Evolutionary conservation across 1,284 basidiomycete genomes (phyloP), one percentile per base, ranked within the genome.

Genomic region (Fomes fomentarius): DNA sequence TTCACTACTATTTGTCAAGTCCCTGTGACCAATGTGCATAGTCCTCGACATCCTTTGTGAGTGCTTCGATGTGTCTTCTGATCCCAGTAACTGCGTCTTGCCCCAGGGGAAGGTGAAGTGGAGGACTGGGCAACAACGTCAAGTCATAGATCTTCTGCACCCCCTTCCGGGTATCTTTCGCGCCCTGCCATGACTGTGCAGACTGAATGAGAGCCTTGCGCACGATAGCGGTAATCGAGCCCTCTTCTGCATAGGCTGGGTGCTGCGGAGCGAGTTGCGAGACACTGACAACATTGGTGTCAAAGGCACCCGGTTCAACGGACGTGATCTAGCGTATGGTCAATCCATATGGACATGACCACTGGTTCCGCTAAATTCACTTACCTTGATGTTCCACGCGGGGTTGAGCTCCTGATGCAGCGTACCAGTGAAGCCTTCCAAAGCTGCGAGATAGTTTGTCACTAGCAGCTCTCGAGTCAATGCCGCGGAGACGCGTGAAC

Each of bases 351-450:
- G n/a, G n/a, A n/a, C n/a, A n/a, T n/a, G n/a, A n/a, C n/a, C n/a
- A n/a, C n/a, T n/a, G n/a, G n/a, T n/a, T n/a, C n/a, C n/a, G n/a
- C n/a, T n/a, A n/a, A n/a, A n/a, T n/a, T n/a, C n/a, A 15, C 44
- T 61, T 60, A 68, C 58, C 61, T 68, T 53, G 67, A 73, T 69
- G 63, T 72, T 64, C 69, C 70, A 62, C 47, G 59, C 50, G 47
- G 68, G 62, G 60, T 63, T 34, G 62, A 74, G 56, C 37, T 68
- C 65, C 33, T 63, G 57, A 3, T 56, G 55, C 17, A 68, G 61
- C 2, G 71, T 52, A 44, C 67, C 63, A 30, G 67, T 74, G 59
- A 72, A 68, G 1, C 66, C 73, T 56, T 76, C 69, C 26, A 74
- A 61, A 4, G 74, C 73, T 76, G 47, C 4, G 4, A 3, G n/a